Conservation (phyloP, 768 basidiomycete species). For the Lactarius vividus region DNA sequence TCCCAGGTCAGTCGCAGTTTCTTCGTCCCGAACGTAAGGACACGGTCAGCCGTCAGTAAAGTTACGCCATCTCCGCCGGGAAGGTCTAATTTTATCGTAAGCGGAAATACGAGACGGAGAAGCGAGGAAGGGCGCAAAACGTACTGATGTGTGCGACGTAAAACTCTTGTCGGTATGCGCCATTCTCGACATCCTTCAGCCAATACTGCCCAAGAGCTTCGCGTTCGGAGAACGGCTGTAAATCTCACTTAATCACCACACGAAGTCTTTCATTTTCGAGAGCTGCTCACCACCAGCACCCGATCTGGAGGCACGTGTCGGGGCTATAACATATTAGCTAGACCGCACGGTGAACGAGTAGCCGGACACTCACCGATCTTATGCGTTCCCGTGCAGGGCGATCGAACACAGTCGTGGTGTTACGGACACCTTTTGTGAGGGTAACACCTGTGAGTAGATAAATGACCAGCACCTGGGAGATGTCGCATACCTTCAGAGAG, state of each 20-base stretch:
- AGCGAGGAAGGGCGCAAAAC: conserved; percentile 30
- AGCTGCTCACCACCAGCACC: conserved; percentile 67
- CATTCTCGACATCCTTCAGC: conserved; percentile 93
- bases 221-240: conserved; percentile 81
- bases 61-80: conserved; percentile 79
- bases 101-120: neutral
- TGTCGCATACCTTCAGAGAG: conserved; percentile 73
- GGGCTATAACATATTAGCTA: conserved; percentile 47
- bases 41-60: conserved; percentile 71
- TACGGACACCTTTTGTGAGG: conserved; percentile 72
- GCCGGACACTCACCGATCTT: conserved; percentile 54
- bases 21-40: conserved; percentile 83
- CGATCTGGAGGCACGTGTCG: conserved; percentile 85
- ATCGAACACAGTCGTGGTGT: conserved; percentile 98
- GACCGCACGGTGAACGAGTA: neutral
- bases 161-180: conserved; percentile 74
- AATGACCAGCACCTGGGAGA: conserved; percentile 6
- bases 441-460: neutral
- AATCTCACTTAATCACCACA: neutral
- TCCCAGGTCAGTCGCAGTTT: conserved; percentile 90
- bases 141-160: conserved; percentile 92
- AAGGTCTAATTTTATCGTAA: conserved; percentile 47
- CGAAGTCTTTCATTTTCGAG: neutral
- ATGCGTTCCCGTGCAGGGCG: conserved; percentile 84
- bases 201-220: conserved; percentile 95